phyloP scores from a whole-genome alignment of 352 stramenopile species.

The Globisporangium spinosum region DNA sequence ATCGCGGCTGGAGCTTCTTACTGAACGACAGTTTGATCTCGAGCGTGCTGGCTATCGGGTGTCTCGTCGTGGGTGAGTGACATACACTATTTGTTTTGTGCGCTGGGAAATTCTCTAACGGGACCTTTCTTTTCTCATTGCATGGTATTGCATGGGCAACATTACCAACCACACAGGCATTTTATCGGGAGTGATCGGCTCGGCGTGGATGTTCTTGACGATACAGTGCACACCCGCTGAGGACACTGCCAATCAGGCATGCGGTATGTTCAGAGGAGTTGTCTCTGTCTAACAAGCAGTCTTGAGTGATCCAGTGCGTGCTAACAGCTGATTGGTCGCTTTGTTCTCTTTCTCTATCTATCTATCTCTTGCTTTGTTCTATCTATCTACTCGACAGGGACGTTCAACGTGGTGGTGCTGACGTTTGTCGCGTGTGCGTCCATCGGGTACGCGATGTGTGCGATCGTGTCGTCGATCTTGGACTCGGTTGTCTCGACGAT shows the following conservation, averaged over 20 bases:
- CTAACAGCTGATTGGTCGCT: background rate
- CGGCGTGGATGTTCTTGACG: conserved; percentile 63
- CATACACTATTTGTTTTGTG: background rate
- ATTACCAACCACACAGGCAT: conserved; percentile 33
- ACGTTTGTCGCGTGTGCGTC: conserved; percentile 69
- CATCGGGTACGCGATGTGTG: conserved; percentile 84
- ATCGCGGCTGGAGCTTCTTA: conserved; percentile 74
- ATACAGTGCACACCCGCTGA: conserved; percentile 65
- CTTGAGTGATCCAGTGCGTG: background rate
- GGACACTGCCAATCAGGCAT: conserved; percentile 36
- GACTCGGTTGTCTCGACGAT: conserved; percentile 84
- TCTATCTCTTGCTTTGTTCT: conserved; percentile 4
- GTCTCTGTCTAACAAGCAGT: background rate
- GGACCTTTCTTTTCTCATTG: conserved; percentile 12
- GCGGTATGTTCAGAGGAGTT: conserved; percentile 40
- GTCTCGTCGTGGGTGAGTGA: conserved; percentile 65
- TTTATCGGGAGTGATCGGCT: conserved; percentile 70
- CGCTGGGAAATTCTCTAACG: background rate
- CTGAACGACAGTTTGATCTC: conserved; percentile 81
- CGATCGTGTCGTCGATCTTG: conserved; percentile 77
- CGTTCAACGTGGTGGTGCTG: conserved; percentile 78
- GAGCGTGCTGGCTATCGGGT: conserved; percentile 69
- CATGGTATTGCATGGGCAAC: background rate
- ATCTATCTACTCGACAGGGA: conserved; percentile 39
- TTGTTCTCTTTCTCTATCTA: background rate